Evolutionary conservation across 306 rosid species (phyloP), one percentile per base, ranked within the genome.

Genomic region (Abrus precatorius): DNA sequence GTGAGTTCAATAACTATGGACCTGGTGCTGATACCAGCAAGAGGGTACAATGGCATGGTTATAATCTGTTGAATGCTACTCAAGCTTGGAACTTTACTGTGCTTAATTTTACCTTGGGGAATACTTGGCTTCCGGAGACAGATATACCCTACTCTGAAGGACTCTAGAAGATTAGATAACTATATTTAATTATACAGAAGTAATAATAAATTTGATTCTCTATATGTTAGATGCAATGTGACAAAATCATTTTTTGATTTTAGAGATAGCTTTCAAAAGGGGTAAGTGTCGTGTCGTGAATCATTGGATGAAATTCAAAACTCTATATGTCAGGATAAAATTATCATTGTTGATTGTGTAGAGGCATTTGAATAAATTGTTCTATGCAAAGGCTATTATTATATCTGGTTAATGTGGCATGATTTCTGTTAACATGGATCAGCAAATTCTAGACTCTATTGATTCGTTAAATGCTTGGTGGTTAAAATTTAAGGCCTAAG

Each of bases 11-110:
- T 30, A 92, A 92, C 74, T 28, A 52, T 77, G 97, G 98, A 7
- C 90, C 93, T 5, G 94, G 97, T 56, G 82, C 97, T 40, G 36
- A 59, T 44, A 92, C 97, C 0, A 68, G 78, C 6, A 62, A 9
- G 20, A 87, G 98, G 82, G 94, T 94, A 3, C 65, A 80, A 8
- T 94, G 97, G 98, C 76, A 72, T 72, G 97, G 98, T 38, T 87
- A 76, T 54, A 84, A 11, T 52, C 34, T 86, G 48, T 69, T 92
- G 90, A 92, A 74, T 78, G 61, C 69, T 45, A 40, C 88, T 14
- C 91, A 89, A 62, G 97, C 97, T 83, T 44, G 74, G 72, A 90
- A 89, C 70, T 94, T 89, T 10, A 92, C 98, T 9, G 91, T 94
- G 6, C 41, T 44, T 32, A 90, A 90, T 56, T 86, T 94, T 75